A percentile compares a stretch with the other conserved stretches of the same genome.
These are phyloP conservation scores for Plectranthus barbatus DNA, from an alignment of 257 asterid species.

Conservation along the genomic window DNA sequence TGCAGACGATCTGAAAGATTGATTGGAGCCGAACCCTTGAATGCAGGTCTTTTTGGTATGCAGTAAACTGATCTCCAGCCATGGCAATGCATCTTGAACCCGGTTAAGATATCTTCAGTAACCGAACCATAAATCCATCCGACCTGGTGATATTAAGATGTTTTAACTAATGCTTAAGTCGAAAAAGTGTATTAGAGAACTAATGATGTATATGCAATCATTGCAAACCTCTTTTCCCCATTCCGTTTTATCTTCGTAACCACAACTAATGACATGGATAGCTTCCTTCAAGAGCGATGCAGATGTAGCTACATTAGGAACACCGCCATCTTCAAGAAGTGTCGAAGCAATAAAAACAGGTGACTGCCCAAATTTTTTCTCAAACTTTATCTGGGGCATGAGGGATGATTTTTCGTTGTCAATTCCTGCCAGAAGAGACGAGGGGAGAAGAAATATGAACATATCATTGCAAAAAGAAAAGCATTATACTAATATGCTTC, in stretches of 20 bases:
- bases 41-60: constrained; percentile 37
- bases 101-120: constrained; percentile 40
- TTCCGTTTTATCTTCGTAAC: constrained; percentile 70
- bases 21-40: too few species aligned
- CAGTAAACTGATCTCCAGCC: constrained; percentile 54
- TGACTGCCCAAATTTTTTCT: constrained; percentile 62
- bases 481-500: too few species aligned
- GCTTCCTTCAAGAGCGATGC: constrained; percentile 62
- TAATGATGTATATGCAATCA: neutral
- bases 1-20: too few species aligned
- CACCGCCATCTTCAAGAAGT: constrained; percentile 55
- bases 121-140: constrained; percentile 52
- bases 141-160: constrained; percentile 14
- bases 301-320: constrained; percentile 46
- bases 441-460: neutral
- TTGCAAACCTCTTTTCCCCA: constrained; percentile 71
- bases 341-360: constrained; percentile 55
- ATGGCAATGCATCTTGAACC: constrained; percentile 46
- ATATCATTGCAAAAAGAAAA: neutral
- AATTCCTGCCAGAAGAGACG: constrained; percentile 28
- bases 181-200: neutral
- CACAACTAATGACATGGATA: too few species aligned
- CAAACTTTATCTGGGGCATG: constrained; percentile 52
- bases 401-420: constrained; percentile 40
- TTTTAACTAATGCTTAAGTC: neutral